Base-by-base conservation (phyloP, 805 yeast species). In the Yarrowia osloensis region DNA sequence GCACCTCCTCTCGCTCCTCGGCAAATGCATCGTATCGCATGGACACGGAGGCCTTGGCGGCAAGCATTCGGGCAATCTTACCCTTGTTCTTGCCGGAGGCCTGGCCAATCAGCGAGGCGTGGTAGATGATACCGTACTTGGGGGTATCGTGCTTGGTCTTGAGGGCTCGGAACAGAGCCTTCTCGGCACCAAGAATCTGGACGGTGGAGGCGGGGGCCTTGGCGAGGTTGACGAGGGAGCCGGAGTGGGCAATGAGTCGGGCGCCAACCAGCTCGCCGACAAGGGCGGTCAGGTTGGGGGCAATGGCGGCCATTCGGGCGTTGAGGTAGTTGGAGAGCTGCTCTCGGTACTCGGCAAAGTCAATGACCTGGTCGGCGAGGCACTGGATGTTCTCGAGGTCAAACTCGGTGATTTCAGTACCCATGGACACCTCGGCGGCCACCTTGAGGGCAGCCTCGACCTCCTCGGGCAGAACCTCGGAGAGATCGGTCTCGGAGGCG, bases 251-350 rank as follows among this genome's bases (percentile, higher is more conserved):
- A 72, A 95, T 95, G 75, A 95, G 86, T 80, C 99, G 87, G 59
- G 99, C 99, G 81, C 99, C 99, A 72, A 95, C 97, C 78, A 94
- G 95, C 83, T 95, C 99, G 79, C 99, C 99, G 77, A 95, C 94
- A 78, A 95, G 86, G 78, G 94, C 97, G 61, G 97, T 87, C 77
- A 95, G 85, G 80, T 95, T 95, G 73, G 99, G 99, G 70, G 99
- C 99, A 77, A 95, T 97, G 68, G 91, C 87, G 84, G 90, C 89
- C 99, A 95, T 95, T 84, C 95, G 95, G 73, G 93, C 97, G 70
- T 91, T 86, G 78, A 95, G 83, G 82, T 95, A 95, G 73, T 87
- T 86, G 81, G 84, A 93, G 74, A 95, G 83, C 74, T 86, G 86
- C 75, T 85, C 83, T 79, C 98, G 88, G 86, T 94, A 94, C 74